These are phyloP conservation scores for Somion occarium DNA, from an alignment of 1,284 basidiomycete genomes.

Conservation along the genomic window DNA sequence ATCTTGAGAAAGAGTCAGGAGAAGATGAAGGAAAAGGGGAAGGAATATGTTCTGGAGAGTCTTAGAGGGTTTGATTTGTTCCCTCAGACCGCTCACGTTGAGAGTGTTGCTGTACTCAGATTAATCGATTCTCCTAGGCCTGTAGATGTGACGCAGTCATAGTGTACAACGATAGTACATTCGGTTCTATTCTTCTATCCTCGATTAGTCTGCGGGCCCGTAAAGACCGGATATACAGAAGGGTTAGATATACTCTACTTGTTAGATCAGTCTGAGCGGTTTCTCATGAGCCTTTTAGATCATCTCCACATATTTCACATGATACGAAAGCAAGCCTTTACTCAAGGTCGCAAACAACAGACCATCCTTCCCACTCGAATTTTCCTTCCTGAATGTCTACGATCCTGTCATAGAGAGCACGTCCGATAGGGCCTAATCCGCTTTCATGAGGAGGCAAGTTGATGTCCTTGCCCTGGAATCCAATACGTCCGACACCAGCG, in stretches of 20 bases:
- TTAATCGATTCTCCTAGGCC: constrained; percentile 21
- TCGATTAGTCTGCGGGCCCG: no score
- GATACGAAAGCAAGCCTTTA: not conserved
- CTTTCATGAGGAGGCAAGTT: constrained; percentile 38
- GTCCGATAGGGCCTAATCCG: constrained; percentile 51
- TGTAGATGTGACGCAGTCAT: not conserved
- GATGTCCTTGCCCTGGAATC: constrained; percentile 48
- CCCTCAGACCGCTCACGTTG: constrained; percentile 90
- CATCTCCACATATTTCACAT: not conserved
- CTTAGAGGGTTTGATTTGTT: constrained; percentile 88
- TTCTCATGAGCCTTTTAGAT: not conserved
- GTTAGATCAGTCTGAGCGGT: not conserved
- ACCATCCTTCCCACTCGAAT: constrained; percentile 49
- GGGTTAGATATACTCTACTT: not conserved
- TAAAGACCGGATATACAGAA: no score
- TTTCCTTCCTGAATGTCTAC: constrained; percentile 64
- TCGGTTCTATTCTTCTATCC: no score
- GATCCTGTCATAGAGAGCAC: constrained; percentile 50
- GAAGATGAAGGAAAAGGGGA: constrained; percentile 26
- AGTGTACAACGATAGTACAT: no score
- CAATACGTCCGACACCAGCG: constrained; percentile 52
- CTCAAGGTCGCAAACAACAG: constrained; percentile 31
- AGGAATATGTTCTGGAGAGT: constrained; percentile 69
- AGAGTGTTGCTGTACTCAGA: constrained; percentile 71
- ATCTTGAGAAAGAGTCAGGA: constrained; percentile 49